phyloP scores from a whole-genome alignment of 495 filamentous ascomycete species.

The Aspergillus conjunctus region DNA sequence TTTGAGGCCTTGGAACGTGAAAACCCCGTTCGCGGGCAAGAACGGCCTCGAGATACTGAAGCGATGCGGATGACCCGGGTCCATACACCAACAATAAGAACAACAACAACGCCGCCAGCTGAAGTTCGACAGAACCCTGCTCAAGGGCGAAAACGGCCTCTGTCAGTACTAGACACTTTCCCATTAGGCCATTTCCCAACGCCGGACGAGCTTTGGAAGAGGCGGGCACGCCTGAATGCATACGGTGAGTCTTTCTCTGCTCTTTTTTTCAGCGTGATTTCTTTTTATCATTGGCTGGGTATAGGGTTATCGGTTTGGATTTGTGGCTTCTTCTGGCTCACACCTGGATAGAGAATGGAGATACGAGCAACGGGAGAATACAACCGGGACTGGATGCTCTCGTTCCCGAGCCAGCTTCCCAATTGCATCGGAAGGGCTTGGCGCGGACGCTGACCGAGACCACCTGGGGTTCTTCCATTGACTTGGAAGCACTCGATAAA shows the following conservation, averaged over 20 bases:
- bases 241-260: not conserved
- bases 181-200: too few species aligned
- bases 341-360: not conserved
- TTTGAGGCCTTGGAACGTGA: not conserved
- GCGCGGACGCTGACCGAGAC: not conserved
- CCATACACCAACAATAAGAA: not conserved
- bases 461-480: not conserved
- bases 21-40: not conserved
- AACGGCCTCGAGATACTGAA: too few species aligned
- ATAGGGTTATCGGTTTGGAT: too few species aligned
- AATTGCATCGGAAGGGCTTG: not conserved
- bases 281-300: not conserved
- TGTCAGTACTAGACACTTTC: too few species aligned
- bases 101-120: too few species aligned
- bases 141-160: too few species aligned
- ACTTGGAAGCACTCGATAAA: not conserved
- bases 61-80: not conserved
- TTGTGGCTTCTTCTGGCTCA: not conserved
- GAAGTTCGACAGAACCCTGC: too few species aligned
- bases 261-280: not conserved
- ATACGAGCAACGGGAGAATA: not conserved
- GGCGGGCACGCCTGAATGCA: not conserved
- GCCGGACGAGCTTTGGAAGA: not conserved
- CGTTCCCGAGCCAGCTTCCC: not conserved
- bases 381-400: not conserved